A percentile compares a stretch with the other conserved stretches of the same genome.
Conservation (phyloP, 495 filamentous ascomycete species). For the Podospora appendiculata region DNA sequence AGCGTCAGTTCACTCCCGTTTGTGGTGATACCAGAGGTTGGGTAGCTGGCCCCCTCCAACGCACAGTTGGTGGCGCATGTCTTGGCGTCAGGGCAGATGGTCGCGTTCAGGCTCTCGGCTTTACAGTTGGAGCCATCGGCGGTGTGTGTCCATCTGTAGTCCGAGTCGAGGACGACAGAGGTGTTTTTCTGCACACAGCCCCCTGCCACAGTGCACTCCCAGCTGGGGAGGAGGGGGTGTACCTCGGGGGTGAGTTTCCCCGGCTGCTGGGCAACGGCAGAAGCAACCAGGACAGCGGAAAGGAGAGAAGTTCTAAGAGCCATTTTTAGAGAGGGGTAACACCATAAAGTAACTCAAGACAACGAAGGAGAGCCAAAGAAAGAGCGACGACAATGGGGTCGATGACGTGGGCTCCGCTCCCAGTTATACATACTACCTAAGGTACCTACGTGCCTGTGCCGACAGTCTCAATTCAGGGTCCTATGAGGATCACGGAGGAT, state of each 20-base stretch:
- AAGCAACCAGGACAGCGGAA: slow-evolving; percentile 2
- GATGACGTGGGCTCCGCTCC: no score
- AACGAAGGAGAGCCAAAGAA: no score
- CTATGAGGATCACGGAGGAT: no score
- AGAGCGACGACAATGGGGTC: no score
- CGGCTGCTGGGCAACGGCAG: slow-evolving; percentile 10
- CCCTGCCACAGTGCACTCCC: slow-evolving; percentile 41
- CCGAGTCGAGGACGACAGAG: slow-evolving; percentile 53
- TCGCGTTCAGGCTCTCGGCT: slow-evolving; percentile 45
- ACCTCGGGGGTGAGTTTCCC: slow-evolving; percentile 10
- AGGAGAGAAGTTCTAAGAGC: not conserved
- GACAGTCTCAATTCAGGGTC: no score
- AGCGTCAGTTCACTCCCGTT: slow-evolving; percentile 30
- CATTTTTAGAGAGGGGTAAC: not conserved
- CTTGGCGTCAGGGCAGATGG: slow-evolving; percentile 44
- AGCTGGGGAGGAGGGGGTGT: slow-evolving; percentile 48
- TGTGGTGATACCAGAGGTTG: slow-evolving; percentile 49
- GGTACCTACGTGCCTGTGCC: no score
- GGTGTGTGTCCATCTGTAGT: slow-evolving; percentile 56
- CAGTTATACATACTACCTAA: no score
- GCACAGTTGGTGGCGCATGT: slow-evolving; percentile 53
- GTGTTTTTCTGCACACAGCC: slow-evolving; percentile 44
- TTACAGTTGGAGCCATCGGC: slow-evolving; percentile 50
- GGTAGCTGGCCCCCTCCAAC: slow-evolving; percentile 54
- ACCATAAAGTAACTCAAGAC: no score